A percentile compares a stretch with the other conserved stretches of the same genome.
phyloP scores from a whole-genome alignment of 306 rosid species.

The Quercus alba region DNA sequence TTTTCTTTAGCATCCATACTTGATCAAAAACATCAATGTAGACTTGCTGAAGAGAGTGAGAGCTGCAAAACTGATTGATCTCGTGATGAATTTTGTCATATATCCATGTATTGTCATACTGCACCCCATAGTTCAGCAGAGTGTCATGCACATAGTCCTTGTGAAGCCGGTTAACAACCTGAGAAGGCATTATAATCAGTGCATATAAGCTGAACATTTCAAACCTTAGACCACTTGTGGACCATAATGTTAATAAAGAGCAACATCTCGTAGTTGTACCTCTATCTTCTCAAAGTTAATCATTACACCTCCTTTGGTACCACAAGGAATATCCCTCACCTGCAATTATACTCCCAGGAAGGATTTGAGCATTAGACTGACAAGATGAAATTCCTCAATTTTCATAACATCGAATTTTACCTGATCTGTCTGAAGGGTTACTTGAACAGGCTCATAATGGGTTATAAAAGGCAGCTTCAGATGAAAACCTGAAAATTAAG shows the following conservation, averaged over 20 bases:
- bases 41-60: conserved; percentile 82
- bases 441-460: conserved; percentile 86
- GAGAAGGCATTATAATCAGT: conserved; percentile 17
- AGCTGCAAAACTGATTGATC: conserved; percentile 90
- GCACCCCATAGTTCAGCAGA: conserved; percentile 75
- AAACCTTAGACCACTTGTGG: not conserved
- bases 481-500: conserved; percentile 66
- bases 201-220: not conserved
- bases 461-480: conserved; percentile 76
- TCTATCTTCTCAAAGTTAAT: conserved; percentile 84
- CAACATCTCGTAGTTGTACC: conserved; percentile 35
- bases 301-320: conserved; percentile 96
- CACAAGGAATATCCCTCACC: conserved; percentile 96
- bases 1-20: conserved; percentile 12
- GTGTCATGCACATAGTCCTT: conserved; percentile 80
- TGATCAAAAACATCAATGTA: conserved; percentile 95
- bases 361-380: not conserved
- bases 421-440: conserved; percentile 83
- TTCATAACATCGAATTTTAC: conserved; percentile 25
- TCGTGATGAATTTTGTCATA: conserved; percentile 96
- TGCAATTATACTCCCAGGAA: conserved; percentile 22
- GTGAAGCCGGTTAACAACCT: conserved; percentile 85
- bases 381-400: conserved; percentile 7
- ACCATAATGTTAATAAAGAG: not conserved
- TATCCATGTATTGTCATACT: conserved; percentile 92